Evolutionary conservation across 306 rosid species (phyloP), one percentile per base, ranked within the genome.

Genomic region (Vicia faba): DNA sequence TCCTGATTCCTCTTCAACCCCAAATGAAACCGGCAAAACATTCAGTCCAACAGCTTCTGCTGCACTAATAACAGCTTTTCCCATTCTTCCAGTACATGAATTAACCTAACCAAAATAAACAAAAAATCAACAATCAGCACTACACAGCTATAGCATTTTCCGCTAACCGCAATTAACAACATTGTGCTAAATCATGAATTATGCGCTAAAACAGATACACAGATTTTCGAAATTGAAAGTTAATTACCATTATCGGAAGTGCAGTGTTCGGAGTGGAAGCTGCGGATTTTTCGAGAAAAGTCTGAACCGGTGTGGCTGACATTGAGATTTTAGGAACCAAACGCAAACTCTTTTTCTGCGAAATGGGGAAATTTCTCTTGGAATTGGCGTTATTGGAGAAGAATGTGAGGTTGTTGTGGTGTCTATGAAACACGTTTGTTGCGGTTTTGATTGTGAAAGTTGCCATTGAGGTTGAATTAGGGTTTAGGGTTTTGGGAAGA

Each of bases 41-140:
- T 80, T 19, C 59, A 90, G 68, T 61, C 99, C 99, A 11, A 96
- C 96, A 75, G 95, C 83, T 61, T 88, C 89, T 8, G 95, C 97
- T 28, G 91, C 96, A 64, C 75, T 79, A 65, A 90, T 86, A 35
- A 90, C 91, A 19, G 96, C 88, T 79, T 79, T 78, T 35, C 97
- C 99, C 97, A 90, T 93, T 73, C 88, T 93, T 13, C 97, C 97
- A 44, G 88, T 74, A 65, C 97, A 93, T 16, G 96, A 88, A 80
- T 88, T 90, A 46, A 93, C 92, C 97, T 90, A 70, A 73, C 46
- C 55, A 61, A 8, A 45, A 64, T 16, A 45, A 26, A 67, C 46
- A 38, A 38, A 57, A 38, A 67, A 67, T 45, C 35, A 48, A 54
- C 41, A 29, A 28, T 45, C 3, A n/a, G 40, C 38, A 64, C 69